phyloP scores from a whole-genome alignment of 345 rosid genomes.

The Pugionium dolabratum region DNA sequence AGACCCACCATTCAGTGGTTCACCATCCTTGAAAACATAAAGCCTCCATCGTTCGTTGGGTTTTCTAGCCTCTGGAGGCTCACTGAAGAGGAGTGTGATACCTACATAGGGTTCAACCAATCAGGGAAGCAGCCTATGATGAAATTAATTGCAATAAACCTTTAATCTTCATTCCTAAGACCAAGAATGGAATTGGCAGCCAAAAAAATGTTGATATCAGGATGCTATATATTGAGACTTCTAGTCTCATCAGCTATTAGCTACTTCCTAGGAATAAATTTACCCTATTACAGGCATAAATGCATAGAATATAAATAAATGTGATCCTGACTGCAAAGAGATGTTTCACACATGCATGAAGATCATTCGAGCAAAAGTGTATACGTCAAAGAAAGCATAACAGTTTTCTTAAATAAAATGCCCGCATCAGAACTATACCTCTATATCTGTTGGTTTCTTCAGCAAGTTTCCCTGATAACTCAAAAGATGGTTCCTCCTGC shows the following conservation, averaged over 20 bases:
- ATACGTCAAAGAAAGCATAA: conserved; percentile 5
- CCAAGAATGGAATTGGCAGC: neutral
- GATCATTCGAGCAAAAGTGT: conserved; percentile 12
- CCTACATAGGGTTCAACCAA: conserved; percentile 47
- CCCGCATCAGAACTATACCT: conserved; percentile 50
- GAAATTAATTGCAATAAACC: neutral
- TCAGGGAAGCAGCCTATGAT: conserved; percentile 13
- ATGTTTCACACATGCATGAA: conserved; percentile 19
- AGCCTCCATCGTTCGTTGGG: conserved; percentile 88
- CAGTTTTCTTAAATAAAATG: conserved; percentile 12
- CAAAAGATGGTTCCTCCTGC: conserved; percentile 90
- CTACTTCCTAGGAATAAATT: neutral
- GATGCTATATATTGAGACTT: conserved; percentile 13
- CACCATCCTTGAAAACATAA: conserved; percentile 86
- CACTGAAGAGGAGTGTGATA: conserved; percentile 77
- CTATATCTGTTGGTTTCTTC: conserved; percentile 88
- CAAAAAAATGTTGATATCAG: conserved; percentile 2
- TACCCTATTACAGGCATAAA: neutral
- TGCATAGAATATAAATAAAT: neutral
- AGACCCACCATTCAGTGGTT: conserved; percentile 71
- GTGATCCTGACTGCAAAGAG: neutral
- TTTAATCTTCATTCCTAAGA: conserved; percentile 8
- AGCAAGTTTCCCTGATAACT: conserved; percentile 97
- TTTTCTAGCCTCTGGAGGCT: conserved; percentile 93
- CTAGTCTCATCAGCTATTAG: neutral